These are phyloP conservation scores for Xylaria sp. DNA, from an alignment of 2,329 filamentous ascomycete species.

Conservation along the genomic window DNA sequence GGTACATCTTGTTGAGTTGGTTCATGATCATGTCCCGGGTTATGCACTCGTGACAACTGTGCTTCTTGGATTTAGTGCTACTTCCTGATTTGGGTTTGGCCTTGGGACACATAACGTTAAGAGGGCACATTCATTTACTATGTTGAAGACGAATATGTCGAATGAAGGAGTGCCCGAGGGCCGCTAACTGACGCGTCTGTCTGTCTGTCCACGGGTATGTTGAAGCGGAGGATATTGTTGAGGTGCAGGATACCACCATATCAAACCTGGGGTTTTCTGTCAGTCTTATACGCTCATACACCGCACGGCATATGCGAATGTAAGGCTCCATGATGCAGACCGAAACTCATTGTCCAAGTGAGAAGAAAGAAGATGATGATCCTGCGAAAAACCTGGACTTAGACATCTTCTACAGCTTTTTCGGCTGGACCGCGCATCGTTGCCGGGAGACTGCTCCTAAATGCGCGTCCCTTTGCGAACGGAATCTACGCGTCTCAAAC, in stretches of 20 bases:
- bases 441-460: slow-evolving; percentile 12
- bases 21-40: slow-evolving; percentile 20
- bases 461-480: slow-evolving; percentile 17
- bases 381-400: not conserved
- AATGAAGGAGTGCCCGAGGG: not conserved
- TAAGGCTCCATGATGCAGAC: slow-evolving; percentile 8
- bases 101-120: slow-evolving; percentile 33
- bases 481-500: slow-evolving; percentile 23
- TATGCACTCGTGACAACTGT: slow-evolving; percentile 23
- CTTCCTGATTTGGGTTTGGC: slow-evolving; percentile 29
- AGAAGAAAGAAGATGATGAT: not conserved
- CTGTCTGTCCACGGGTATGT: not conserved
- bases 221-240: not conserved
- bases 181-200: not conserved
- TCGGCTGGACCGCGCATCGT: slow-evolving; percentile 4
- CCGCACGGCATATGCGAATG: slow-evolving; percentile 12
- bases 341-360: not conserved
- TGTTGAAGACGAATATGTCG: slow-evolving; percentile 6
- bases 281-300: slow-evolving; percentile 28
- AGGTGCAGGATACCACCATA: slow-evolving; percentile 10
- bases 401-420: slow-evolving; percentile 34
- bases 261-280: slow-evolving; percentile 1
- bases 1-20: slow-evolving; percentile 16
- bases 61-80: slow-evolving; percentile 22
- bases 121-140: slow-evolving; percentile 32